Evolutionary conservation across 106 monocot genomes (phyloP), one percentile per base, ranked within the genome.

Genomic region (Acanthochlamys bracteata): DNA sequence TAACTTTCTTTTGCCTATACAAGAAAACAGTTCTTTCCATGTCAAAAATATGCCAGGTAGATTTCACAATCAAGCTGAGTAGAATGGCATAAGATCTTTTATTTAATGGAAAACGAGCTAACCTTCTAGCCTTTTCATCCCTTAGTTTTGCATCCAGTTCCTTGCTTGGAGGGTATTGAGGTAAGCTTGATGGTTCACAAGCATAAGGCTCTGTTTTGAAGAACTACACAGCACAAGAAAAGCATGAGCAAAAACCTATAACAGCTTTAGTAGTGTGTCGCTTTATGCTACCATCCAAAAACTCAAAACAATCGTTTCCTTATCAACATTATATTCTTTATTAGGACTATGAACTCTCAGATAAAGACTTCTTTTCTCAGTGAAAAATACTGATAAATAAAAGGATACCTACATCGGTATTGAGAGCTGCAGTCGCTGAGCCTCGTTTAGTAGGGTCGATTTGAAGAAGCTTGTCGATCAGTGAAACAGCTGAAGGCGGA

Each of bases 121-220:
- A 89, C 93, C 88, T 78, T 79, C 66, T 74, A 19, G 67, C 66
- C 56, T 85, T 72, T 42, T 89, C 89, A 52, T 93, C 78, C 60
- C 80, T 83, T 20, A 80, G 27, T 67, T 60, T 93, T 6, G 73
- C 72, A 68, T 93, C 89, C 64, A 89, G 78, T 55, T 93, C 93
- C 64, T 93, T 93, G 53, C 83, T 89, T 7, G 93, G 93, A 61
- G 85, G 92, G 71, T 89, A 89, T 40, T 68, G 60, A 20, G 93
- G 89, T 24, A 93, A 72, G 71, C 72, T 89, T 21, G 75, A 75
- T 8, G 83, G 83, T 57, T 86, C 86, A 55, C 93, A 89, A 24
- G 93, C 85, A 72, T 57, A 65, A 53, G 93, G 93, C 55, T 72
- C 62, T 13, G 73, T 74, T 15, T 52, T 72, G 65, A 93, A 93